Percentiles rank a stretch among this genome's conserved stretches.
Evolutionary conservation across 129 eudicot genomes (phyloP).

Genomic region (Flaveria sonorensis): DNA sequence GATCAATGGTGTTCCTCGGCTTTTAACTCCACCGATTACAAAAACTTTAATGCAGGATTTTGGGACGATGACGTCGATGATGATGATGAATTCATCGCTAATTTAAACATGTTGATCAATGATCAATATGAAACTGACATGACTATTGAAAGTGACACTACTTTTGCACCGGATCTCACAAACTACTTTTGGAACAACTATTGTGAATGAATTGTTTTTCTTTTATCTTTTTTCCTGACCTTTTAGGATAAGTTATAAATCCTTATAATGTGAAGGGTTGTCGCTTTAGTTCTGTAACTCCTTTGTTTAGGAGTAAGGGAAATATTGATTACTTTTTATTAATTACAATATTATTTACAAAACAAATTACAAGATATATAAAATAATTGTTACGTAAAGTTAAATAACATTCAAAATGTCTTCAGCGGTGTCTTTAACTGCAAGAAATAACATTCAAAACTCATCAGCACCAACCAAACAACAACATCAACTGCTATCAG

Average conservation of each 20-base stretch:
- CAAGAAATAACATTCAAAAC: too few species aligned
- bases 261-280: constrained; percentile 18
- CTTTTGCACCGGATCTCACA: constrained; percentile 29
- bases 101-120: constrained; percentile 49
- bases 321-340: too few species aligned
- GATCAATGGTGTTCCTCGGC: constrained; percentile 41
- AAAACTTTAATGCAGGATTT: constrained; percentile 32
- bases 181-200: constrained; percentile 40
- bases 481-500: too few species aligned
- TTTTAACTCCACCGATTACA: constrained; percentile 15
- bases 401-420: too few species aligned
- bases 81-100: constrained; percentile 42
- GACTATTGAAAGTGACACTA: constrained; percentile 9
- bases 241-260: constrained; percentile 21
- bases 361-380: too few species aligned
- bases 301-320: constrained; percentile 16
- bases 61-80: constrained; percentile 36
- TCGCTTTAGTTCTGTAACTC: neutral
- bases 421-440: too few species aligned
- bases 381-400: too few species aligned
- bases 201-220: constrained; percentile 31
- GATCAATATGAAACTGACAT: constrained; percentile 35
- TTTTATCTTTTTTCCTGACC: neutral
- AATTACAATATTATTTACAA: too few species aligned
- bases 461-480: too few species aligned